These are phyloP conservation scores for Aspergillus nidulans DNA, from an alignment of 495 filamentous ascomycete species.

Conservation along the genomic window DNA sequence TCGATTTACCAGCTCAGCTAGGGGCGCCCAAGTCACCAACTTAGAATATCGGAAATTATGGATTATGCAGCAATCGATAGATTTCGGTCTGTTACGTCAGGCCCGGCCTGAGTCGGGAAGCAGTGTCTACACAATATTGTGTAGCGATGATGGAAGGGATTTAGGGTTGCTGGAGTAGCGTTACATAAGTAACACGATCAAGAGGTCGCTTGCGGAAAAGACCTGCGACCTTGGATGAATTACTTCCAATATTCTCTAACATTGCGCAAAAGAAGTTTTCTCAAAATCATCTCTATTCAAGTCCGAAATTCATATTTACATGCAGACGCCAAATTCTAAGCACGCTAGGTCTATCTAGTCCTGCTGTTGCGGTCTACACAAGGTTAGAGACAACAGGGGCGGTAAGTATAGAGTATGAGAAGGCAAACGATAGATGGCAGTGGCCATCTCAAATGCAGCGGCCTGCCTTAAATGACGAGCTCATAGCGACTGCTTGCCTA, in stretches of 20 bases:
- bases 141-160: background rate
- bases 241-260: no score
- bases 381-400: background rate
- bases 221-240: no score
- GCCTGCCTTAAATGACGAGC: background rate
- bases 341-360: background rate
- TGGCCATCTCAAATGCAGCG: background rate
- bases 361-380: background rate
- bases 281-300: background rate
- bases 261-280: no score
- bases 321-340: background rate
- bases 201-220: no score
- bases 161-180: background rate
- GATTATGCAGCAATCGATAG: no score
- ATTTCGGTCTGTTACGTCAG: no score
- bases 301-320: slow-evolving; percentile 3
- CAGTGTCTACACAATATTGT: no score
- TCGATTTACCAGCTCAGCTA: no score
- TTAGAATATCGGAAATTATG: no score
- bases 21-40: no score
- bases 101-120: no score
- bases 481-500: background rate
- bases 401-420: background rate
- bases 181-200: no score
- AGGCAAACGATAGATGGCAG: background rate